A percentile compares a stretch with the other conserved stretches of the same genome.
Evolutionary conservation across 495 filamentous ascomycete genomes (phyloP).

Genomic region (Penicillium chermesinum): DNA sequence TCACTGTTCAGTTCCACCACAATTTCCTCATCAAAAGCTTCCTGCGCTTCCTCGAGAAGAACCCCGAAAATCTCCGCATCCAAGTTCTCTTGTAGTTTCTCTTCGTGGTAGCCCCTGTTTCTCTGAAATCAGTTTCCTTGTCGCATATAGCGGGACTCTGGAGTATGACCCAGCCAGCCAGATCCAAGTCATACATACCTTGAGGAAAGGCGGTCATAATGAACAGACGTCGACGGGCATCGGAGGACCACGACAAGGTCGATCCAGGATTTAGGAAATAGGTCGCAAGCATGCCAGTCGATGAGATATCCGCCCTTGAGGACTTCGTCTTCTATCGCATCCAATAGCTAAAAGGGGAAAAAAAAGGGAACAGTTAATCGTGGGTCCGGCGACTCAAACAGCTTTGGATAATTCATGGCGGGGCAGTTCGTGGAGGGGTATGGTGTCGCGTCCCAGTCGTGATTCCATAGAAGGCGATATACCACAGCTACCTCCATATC

Average conservation of each 20-base stretch:
- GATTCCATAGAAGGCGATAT: too few relatives aligned
- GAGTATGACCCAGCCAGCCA: background rate
- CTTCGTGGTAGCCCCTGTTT: constrained; percentile 66
- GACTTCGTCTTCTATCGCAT: constrained; percentile 79
- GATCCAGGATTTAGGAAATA: constrained; percentile 91
- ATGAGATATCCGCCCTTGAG: constrained; percentile 81
- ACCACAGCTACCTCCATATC: too few relatives aligned
- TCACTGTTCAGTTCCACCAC: constrained; percentile 88
- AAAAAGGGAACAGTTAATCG: constrained; percentile 1
- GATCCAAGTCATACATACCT: constrained; percentile 43
- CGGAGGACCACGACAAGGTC: constrained; percentile 92
- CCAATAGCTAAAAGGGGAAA: constrained; percentile 59
- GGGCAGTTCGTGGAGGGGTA: background rate
- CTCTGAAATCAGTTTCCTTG: background rate
- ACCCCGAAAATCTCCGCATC: constrained; percentile 98
- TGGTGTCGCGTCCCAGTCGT: too few relatives aligned
- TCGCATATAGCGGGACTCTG: background rate
- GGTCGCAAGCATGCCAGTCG: constrained; percentile 97
- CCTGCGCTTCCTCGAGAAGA: constrained; percentile 81
- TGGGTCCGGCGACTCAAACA: too few relatives aligned
- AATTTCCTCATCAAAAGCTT: constrained; percentile 80
- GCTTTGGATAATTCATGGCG: background rate
- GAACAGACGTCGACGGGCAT: constrained; percentile 60
- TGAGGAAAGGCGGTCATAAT: constrained; percentile 79
- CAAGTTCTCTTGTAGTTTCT: constrained; percentile 91